These are phyloP conservation scores for Aspergillus candidus DNA, from an alignment of 2,329 filamentous ascomycete genomes.

Conservation along the genomic window DNA sequence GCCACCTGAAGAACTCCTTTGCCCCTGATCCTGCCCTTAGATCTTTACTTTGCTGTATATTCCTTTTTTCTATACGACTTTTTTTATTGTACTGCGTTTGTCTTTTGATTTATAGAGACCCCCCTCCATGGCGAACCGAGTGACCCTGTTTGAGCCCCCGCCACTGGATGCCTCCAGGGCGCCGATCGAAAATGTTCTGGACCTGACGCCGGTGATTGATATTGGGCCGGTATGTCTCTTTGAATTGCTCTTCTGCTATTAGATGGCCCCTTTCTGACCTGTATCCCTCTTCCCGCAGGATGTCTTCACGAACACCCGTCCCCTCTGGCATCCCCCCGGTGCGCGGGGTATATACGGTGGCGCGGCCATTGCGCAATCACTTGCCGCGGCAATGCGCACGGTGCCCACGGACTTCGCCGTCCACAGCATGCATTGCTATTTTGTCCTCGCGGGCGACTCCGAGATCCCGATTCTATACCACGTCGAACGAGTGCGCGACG, in stretches of 20 bases:
- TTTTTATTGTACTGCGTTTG: too few relatives aligned
- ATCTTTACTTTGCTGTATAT: not conserved
- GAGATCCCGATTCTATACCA: conserved; percentile 88
- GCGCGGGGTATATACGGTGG: conserved; percentile 93
- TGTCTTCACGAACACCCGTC: conserved; percentile 90
- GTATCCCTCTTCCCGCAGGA: conserved; percentile 48
- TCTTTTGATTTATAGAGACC: not conserved
- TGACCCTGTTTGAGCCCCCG: conserved; percentile 69
- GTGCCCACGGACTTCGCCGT: conserved; percentile 72
- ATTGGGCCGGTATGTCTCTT: conserved; percentile 51
- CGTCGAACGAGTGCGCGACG: conserved; percentile 88
- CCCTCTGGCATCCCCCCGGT: conserved; percentile 84
- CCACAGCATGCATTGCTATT: conserved; percentile 99
- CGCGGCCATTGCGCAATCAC: conserved; percentile 84
- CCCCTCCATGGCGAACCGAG: conserved; percentile 26
- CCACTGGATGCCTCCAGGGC: conserved; percentile 66
- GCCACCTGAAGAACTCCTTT: not conserved
- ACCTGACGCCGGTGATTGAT: conserved; percentile 66
- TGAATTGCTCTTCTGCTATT: not conserved
- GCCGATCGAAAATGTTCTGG: conserved; percentile 81
- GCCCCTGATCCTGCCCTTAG: not conserved
- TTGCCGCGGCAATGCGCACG: conserved; percentile 81
- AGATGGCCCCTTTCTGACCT: not conserved
- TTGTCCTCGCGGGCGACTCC: conserved; percentile 81
- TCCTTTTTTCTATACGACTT: not conserved